A percentile compares a stretch with the other conserved stretches of the same genome.
Evolutionary conservation across 2,329 filamentous ascomycete species (phyloP).

Genomic region (Ophiostoma sp.): DNA sequence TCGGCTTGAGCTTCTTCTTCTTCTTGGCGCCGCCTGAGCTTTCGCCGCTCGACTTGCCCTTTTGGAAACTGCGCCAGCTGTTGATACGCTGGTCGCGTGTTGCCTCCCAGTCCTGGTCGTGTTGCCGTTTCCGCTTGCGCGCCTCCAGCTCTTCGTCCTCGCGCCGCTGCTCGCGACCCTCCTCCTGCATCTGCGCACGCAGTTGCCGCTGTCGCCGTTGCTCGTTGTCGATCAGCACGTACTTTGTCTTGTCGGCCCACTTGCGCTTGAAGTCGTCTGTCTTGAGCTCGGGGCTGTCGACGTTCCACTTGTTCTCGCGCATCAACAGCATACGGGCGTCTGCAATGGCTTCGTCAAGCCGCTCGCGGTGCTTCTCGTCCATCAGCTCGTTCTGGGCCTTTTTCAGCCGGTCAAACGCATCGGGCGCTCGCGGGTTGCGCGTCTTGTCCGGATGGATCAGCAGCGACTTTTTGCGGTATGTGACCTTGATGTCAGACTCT

Average conservation of each 20-base stretch:
- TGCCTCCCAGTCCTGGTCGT: constrained; percentile 92
- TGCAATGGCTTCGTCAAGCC: constrained; percentile 89
- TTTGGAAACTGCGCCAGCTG: constrained; percentile 90
- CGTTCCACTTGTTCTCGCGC: constrained; percentile 87
- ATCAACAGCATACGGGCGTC: constrained; percentile 94
- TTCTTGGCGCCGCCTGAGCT: constrained; percentile 45
- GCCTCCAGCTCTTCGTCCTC: constrained; percentile 78
- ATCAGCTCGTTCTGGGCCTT: constrained; percentile 88
- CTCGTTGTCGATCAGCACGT: constrained; percentile 90
- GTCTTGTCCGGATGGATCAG: constrained; percentile 99
- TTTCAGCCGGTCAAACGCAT: constrained; percentile 93
- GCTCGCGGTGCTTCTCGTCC: constrained; percentile 84
- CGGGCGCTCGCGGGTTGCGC: constrained; percentile 79
- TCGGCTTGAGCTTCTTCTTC: constrained; percentile 62
- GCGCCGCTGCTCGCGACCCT: constrained; percentile 80
- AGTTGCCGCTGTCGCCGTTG: constrained; percentile 74
- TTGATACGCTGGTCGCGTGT: constrained; percentile 85
- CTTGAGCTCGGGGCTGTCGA: constrained; percentile 80
- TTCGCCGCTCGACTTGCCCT: constrained; percentile 40
- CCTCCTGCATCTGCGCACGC: constrained; percentile 94
- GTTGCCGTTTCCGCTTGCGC: constrained; percentile 79
- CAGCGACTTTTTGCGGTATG: constrained; percentile 96
- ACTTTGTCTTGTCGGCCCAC: constrained; percentile 86
- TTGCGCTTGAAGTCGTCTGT: constrained; percentile 74
- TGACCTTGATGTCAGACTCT: constrained; percentile 90